Conservation (phyloP, 352 stramenopile genomes). For the Globisporangium middletonii region DNA sequence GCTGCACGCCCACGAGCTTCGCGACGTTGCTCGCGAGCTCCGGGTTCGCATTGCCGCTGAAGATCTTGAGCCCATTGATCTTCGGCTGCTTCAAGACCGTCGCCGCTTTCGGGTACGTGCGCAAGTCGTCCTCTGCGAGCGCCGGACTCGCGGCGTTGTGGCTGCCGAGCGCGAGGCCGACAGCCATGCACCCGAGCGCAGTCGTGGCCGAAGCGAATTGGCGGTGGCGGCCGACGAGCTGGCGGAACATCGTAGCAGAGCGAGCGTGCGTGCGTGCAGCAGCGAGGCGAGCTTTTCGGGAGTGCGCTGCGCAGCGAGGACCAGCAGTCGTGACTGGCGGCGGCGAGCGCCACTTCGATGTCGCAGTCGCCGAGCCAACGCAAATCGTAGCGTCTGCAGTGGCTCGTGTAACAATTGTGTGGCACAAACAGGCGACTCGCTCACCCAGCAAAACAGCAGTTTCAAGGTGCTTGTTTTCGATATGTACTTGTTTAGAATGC, state of each 20-base stretch:
- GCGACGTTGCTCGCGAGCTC: constrained; percentile 96
- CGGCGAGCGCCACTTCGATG: constrained; percentile 8
- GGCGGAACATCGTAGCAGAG: constrained; percentile 51
- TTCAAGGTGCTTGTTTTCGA: not conserved
- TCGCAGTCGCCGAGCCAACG: not conserved
- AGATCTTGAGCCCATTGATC: constrained; percentile 95
- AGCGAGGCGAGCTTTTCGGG: constrained; percentile 3
- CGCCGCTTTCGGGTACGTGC: constrained; percentile 38
- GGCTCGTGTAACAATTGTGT: constrained; percentile 1
- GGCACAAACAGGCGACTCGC: not conserved
- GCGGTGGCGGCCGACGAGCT: constrained; percentile 50
- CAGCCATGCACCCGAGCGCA: constrained; percentile 39
- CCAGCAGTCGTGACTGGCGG: not conserved
- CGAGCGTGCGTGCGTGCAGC: not conserved
- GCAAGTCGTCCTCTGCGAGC: constrained; percentile 40
- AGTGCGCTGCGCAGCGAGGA: not conserved
- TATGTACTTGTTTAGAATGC: not conserved
- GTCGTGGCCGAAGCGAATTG: constrained; percentile 39
- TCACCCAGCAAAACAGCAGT: not conserved
- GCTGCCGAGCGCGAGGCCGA: constrained; percentile 36
- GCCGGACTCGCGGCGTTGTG: constrained; percentile 25
- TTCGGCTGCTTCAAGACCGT: constrained; percentile 83
- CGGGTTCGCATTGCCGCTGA: constrained; percentile 97
- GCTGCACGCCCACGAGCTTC: constrained; percentile 95
- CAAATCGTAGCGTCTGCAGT: not conserved